These are phyloP conservation scores for Calonectria pseudoturangicola DNA, from an alignment of 2,329 filamentous ascomycete species.

Conservation along the genomic window DNA sequence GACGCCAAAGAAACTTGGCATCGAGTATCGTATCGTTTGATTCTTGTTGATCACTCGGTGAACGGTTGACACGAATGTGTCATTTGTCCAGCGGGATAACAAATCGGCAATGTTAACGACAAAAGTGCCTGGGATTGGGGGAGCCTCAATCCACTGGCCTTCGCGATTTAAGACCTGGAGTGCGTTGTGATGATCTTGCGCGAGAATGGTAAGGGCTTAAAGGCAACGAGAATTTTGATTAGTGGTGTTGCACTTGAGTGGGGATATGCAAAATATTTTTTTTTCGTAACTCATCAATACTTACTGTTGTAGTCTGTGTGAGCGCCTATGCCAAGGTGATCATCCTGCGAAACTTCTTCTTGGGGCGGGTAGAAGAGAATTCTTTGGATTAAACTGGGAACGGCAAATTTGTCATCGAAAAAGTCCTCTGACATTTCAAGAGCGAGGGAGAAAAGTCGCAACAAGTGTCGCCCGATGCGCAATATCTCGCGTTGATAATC, in stretches of 20 bases:
- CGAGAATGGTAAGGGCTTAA: conserved; percentile 16
- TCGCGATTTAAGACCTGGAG: conserved; percentile 15
- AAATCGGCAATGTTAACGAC: conserved; percentile 24
- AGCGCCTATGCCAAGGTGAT: conserved; percentile 8
- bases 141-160: conserved; percentile 7
- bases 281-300: not conserved
- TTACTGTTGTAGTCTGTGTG: conserved; percentile 16
- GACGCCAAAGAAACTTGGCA: conserved; percentile 13
- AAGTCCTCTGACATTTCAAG: conserved; percentile 21
- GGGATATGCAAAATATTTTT: no score
- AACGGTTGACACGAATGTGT: conserved; percentile 16
- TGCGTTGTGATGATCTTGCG: conserved; percentile 14
- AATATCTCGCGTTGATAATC: conserved; percentile 15
- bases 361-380: conserved; percentile 15
- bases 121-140: conserved; percentile 6
- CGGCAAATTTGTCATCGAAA: conserved; percentile 21
- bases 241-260: not conserved
- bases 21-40: conserved; percentile 17
- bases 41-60: conserved; percentile 16
- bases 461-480: conserved; percentile 14
- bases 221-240: not conserved
- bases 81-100: conserved; percentile 15
- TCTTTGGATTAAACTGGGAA: conserved; percentile 15
- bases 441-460: conserved; percentile 13
- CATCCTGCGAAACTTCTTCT: conserved; percentile 13